Base-by-base conservation (phyloP, 768 basidiomycete genomes). In the Hygrophoropsis aurantiaca region DNA sequence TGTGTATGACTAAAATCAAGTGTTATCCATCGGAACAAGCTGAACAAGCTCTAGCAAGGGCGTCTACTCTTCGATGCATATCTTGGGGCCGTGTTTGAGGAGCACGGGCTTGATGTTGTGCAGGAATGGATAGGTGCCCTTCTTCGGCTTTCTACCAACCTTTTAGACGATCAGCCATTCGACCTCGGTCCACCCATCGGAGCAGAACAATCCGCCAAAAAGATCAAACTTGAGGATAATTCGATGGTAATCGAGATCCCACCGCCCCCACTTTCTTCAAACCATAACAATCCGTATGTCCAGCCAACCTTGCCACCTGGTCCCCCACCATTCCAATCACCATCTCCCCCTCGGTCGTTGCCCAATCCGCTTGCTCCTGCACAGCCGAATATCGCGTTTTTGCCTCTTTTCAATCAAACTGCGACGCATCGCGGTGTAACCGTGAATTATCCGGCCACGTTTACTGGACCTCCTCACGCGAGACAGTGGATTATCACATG, bases 401-500 rank as follows among this genome's bases (percentile, higher is more conserved):
- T 90, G 32, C 82, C 87, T 0, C 58, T 85, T 24, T 89, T 90
- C 65, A 89, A 89, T 61, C 83, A 89, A 66, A 81, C 78, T 2
- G 85, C 85, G 36, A 66, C 72, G 38, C 86, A 87, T 55, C 79
- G 85, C 33, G 74, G 83, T 37, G 70, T 87, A 48, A 69, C 64
- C 18, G 77, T 87, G 8, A 75, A 80, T 42, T 90, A 87, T 55
- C 68, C 72, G 11, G 78, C 83, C 5, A 64, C 72, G 39, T 83
- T 84, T 54, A 67, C 69, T 24, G 87, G 87, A 34, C 85, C 84
- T 15, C 67, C 82, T 5, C 87, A 90, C 55, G 80, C 84, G 20
- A 79, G 81, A 21, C 73, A 71, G 49, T 90, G 87, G 87, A 71
- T 62, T 32, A 80, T 83, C 27, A 72, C 73, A 46, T 90, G 87